Conservation (phyloP, 495 filamentous ascomycete species). For the Schizothecium vesticola region DNA sequence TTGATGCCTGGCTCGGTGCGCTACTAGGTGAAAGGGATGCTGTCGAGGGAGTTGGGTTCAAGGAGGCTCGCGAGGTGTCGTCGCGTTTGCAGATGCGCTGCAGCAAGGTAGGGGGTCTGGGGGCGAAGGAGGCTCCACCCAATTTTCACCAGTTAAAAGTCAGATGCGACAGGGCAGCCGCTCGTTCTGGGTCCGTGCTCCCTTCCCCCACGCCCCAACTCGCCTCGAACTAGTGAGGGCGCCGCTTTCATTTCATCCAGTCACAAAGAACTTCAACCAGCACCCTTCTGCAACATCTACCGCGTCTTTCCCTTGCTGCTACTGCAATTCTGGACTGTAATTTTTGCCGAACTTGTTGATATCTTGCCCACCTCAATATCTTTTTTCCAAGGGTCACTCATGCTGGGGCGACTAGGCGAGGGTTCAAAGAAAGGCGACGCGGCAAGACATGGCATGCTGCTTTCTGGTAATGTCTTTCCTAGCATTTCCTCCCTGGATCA, state of each 20-base stretch:
- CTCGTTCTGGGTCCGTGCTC: slow-evolving; percentile 4
- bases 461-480: not conserved
- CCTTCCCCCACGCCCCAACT: not conserved
- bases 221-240: not conserved
- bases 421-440: not conserved
- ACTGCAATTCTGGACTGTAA: not conserved
- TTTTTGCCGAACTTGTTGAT: not conserved
- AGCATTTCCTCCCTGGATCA: not conserved
- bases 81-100: slow-evolving; percentile 12
- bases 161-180: slow-evolving; percentile 4
- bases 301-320: not conserved
- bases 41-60: not conserved
- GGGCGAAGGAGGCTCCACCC: slow-evolving; percentile 9
- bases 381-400: not conserved
- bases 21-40: not conserved
- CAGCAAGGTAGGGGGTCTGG: slow-evolving; percentile 7
- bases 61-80: slow-evolving; percentile 7
- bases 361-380: not conserved
- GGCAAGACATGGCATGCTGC: no score
- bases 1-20: not conserved
- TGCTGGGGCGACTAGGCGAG: no score
- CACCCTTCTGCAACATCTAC: not conserved
- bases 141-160: slow-evolving; percentile 6
- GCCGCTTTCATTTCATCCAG: not conserved
- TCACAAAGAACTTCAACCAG: not conserved